These are phyloP conservation scores for Leccinum uliginosum DNA, from an alignment of 768 basidiomycete genomes.

Conservation along the genomic window DNA sequence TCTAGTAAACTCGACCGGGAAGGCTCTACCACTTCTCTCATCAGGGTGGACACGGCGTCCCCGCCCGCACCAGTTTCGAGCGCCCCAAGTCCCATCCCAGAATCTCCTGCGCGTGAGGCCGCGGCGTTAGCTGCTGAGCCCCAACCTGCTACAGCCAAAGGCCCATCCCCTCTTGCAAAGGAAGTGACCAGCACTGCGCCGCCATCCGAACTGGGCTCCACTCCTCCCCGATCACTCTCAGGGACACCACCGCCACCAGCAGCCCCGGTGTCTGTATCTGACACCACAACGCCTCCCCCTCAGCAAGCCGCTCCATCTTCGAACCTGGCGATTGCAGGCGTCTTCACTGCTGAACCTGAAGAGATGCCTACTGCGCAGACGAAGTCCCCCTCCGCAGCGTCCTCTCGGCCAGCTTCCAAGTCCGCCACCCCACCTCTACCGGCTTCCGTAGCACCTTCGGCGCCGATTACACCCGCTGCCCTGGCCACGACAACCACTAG, in stretches of 20 bases:
- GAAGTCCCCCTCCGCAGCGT: slow-evolving; percentile 5
- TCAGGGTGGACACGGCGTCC: slow-evolving; percentile 32
- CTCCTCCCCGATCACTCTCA: slow-evolving; percentile 20
- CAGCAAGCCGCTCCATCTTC: slow-evolving; percentile 10
- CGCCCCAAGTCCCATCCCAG: slow-evolving; percentile 62
- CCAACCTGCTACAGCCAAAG: slow-evolving; percentile 23
- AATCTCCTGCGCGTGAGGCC: slow-evolving; percentile 61
- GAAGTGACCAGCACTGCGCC: slow-evolving; percentile 18
- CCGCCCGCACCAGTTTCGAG: slow-evolving; percentile 21
- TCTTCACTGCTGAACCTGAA: slow-evolving; percentile 51
- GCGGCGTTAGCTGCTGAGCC: slow-evolving; percentile 36
- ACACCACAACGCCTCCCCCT: slow-evolving; percentile 12
- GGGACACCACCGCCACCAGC: slow-evolving; percentile 19
- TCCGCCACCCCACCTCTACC: slow-evolving; percentile 15
- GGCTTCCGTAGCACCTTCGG: slow-evolving; percentile 17
- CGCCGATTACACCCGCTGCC: slow-evolving; percentile 24
- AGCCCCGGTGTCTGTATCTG: slow-evolving; percentile 12
- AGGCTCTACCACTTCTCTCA: slow-evolving; percentile 27
- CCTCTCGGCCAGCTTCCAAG: slow-evolving; percentile 17
- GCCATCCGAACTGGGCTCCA: slow-evolving; percentile 12
- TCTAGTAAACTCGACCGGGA: slow-evolving; percentile 29
- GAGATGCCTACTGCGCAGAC: slow-evolving; percentile 17
- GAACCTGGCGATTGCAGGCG: slow-evolving; percentile 38
- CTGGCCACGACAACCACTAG: neutral
- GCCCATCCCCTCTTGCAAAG: slow-evolving; percentile 42